These are phyloP conservation scores for Geranomyces variabilis DNA, from an alignment of 192 early-diverging fungal genomes.

Conservation along the genomic window DNA sequence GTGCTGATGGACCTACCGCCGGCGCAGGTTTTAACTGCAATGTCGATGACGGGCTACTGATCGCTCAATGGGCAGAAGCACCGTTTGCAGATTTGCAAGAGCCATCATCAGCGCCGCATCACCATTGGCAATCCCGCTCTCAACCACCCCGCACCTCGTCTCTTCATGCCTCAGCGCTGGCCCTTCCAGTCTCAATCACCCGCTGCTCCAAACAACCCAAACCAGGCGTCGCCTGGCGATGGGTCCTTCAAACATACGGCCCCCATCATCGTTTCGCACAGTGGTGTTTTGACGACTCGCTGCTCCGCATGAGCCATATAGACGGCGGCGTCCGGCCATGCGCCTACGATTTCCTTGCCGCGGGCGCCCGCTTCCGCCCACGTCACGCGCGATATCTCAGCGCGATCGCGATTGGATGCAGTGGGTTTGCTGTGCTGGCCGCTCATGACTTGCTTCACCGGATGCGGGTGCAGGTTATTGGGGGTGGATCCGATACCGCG, in stretches of 20 bases:
- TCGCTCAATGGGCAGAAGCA: not conserved
- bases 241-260: conserved; percentile 35
- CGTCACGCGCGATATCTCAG: conserved; percentile 27
- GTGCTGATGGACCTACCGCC: not conserved
- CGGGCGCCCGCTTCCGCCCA: conserved; percentile 19
- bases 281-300: conserved; percentile 31
- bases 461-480: conserved; percentile 17
- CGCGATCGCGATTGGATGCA: conserved; percentile 14
- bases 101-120: too few species aligned
- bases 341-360: conserved; percentile 29
- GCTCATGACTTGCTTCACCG: conserved; percentile 27
- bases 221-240: conserved; percentile 30
- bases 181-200: not conserved
- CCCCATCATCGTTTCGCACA: conserved; percentile 26
- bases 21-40: not conserved
- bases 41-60: not conserved
- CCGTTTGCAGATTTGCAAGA: not conserved
- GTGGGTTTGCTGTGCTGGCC: conserved; percentile 18
- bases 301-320: conserved; percentile 13
- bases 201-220: conserved; percentile 29
- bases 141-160: not conserved
- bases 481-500: not conserved
- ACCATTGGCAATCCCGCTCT: not conserved
- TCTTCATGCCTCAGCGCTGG: not conserved
- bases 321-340: conserved; percentile 11